phyloP scores from a whole-genome alignment of 2,329 filamentous ascomycete species.

The Beauveria pseudobassiana region DNA sequence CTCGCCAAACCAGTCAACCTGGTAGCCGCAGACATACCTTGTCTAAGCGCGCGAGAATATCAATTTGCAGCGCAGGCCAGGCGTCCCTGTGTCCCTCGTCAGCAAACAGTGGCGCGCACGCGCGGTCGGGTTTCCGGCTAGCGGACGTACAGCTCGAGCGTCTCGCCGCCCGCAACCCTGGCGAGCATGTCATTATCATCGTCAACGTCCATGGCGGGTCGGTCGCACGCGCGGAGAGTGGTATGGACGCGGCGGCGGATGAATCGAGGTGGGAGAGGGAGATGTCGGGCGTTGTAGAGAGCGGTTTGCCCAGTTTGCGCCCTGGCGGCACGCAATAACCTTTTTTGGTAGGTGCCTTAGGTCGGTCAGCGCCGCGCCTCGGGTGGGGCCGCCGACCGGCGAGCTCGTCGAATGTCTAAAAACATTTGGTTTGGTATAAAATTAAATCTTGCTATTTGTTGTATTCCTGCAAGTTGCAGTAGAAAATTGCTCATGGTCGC shows the following conservation, averaged over 20 bases:
- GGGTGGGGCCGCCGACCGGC: too few relatives aligned
- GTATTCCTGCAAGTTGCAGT: too few relatives aligned
- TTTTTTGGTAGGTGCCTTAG: background rate
- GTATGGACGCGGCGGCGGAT: background rate
- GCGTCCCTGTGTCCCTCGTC: slow-evolving; percentile 42
- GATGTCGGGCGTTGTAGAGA: background rate
- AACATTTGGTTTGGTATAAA: too few relatives aligned
- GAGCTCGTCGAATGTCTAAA: too few relatives aligned
- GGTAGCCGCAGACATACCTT: slow-evolving; percentile 30
- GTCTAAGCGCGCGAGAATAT: slow-evolving; percentile 61
- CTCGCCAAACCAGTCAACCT: slow-evolving; percentile 31
- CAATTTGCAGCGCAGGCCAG: slow-evolving; percentile 61
- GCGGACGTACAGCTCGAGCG: slow-evolving; percentile 47
- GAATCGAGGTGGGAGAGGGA: background rate
- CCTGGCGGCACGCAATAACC: background rate
- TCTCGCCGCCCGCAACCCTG: slow-evolving; percentile 41
- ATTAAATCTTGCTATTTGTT: too few relatives aligned
- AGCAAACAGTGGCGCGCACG: slow-evolving; percentile 7
- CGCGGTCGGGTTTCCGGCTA: background rate
- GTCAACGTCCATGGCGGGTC: slow-evolving; percentile 46
- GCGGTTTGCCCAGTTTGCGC: background rate
- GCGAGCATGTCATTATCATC: slow-evolving; percentile 42
- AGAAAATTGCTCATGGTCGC: too few relatives aligned
- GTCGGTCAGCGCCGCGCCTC: too few relatives aligned
- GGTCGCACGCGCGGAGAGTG: background rate